These are phyloP conservation scores for Spongispora temasekensis DNA, from an alignment of 1,284 basidiomycete genomes.

Conservation along the genomic window DNA sequence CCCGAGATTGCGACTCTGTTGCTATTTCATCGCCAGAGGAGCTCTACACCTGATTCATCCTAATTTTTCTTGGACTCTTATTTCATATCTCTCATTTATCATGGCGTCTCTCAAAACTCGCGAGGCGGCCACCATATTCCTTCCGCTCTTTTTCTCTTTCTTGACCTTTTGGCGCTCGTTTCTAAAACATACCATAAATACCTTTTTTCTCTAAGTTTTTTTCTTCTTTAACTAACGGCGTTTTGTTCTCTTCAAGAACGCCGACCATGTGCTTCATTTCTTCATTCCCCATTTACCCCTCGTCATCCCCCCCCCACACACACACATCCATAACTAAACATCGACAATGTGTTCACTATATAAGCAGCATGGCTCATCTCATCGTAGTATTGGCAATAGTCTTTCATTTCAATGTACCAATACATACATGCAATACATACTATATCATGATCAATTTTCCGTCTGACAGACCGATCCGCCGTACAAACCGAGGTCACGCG, in stretches of 20 bases:
- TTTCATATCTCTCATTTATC: constrained; percentile 19
- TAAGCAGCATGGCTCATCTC: constrained; percentile 9
- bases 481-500: no score
- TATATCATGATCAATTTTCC: no score
- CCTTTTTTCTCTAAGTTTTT: background rate
- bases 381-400: background rate
- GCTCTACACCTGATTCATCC: no score
- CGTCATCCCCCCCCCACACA: background rate
- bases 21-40: no score
- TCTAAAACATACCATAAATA: constrained; percentile 7
- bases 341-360: constrained; percentile 11
- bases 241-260: background rate
- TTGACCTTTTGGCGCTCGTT: background rate
- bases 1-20: background rate
- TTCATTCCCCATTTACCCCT: background rate
- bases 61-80: no score
- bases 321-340: no score
- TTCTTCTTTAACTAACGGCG: background rate
- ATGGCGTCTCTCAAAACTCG: background rate
- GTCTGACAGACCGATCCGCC: no score
- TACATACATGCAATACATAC: background rate
- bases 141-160: constrained; percentile 1
- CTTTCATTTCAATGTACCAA: background rate
- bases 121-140: constrained; percentile 5
- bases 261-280: constrained; percentile 1